A percentile compares a stretch with the other conserved stretches of the same genome.
Evolutionary conservation across 2,329 filamentous ascomycete genomes (phyloP).

Genomic region (Cordyceps pruinosa): DNA sequence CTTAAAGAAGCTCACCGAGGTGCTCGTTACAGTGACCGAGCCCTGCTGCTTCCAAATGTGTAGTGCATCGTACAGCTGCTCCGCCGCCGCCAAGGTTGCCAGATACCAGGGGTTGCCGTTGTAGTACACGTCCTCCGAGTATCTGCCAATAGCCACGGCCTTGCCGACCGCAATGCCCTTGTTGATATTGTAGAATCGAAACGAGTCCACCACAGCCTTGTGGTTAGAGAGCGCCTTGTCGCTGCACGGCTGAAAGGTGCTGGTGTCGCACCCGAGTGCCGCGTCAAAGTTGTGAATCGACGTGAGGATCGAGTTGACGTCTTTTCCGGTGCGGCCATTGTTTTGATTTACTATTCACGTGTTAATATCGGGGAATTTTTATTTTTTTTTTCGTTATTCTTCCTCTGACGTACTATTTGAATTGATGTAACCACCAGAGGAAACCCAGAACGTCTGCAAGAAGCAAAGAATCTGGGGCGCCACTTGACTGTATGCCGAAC

Average conservation of each 20-base stretch:
- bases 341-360: conserved; percentile 43
- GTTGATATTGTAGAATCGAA: conserved; percentile 69
- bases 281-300: conserved; percentile 67
- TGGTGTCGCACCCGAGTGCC: conserved; percentile 55
- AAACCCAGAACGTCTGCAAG: conserved; percentile 66
- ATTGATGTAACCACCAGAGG: conserved; percentile 51
- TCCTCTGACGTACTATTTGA: conserved; percentile 54
- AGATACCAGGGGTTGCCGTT: conserved; percentile 80
- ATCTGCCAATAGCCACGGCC: conserved; percentile 59
- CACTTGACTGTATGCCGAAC: conserved; percentile 53
- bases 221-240: conserved; percentile 64
- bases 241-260: conserved; percentile 74
- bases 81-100: conserved; percentile 67
- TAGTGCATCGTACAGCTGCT: conserved; percentile 71
- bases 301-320: conserved; percentile 62
- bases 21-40: conserved; percentile 56
- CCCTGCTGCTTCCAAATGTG: conserved; percentile 61
- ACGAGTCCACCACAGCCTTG: conserved; percentile 68
- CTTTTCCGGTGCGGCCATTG: conserved; percentile 58
- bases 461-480: conserved; percentile 69
- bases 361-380: background rate
- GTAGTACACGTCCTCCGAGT: conserved; percentile 67
- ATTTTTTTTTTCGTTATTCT: background rate
- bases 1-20: conserved; percentile 65
- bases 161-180: conserved; percentile 50